Evolutionary conservation across 2,329 filamentous ascomycete species (phyloP), one percentile per base, ranked within the genome.

Genomic region (Metarhizium album): DNA sequence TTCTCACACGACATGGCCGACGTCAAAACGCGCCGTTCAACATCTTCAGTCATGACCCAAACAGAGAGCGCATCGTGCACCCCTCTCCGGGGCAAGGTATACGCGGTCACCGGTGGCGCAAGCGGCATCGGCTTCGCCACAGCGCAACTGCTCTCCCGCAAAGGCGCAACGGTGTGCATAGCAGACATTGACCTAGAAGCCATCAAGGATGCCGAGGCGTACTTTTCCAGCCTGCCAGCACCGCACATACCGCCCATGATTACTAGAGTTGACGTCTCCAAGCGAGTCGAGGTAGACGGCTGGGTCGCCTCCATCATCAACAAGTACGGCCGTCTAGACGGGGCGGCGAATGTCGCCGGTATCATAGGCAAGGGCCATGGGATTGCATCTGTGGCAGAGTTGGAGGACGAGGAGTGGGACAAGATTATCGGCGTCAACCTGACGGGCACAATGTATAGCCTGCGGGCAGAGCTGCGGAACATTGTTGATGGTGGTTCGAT

Each of bases 401-500:
- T 73, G 24, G 67, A 71, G 16, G 72, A 74, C 51, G 65, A 66
- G 29, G 70, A 73, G 52, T 75, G 72, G 72, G 59, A 73, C 47
- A 67, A 62, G 48, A 72, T 72, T 45, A 70, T 76, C 18, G 64
- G 62, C 4, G 66, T 75, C 47, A 75, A 75, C 53, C 60, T 75
- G 46, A 74, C 71, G 2, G 72, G 73, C 2, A 69, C 66, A 42
- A 74, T 75, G 71, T 73, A 74, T 58, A 74, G 72, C 55, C 54
- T 75, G 55, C 65, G 72, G 35, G 70, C 70, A 8, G 59, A 71
- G 59, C 63, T 74, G 42, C 60, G 60, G 37, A 68, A 69, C 40
- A 70, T 80, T 46, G 66, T 67, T 2, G 65, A 72, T n/a, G 71
- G 73, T 1, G 76, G 76, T 1, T 78, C 76, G 54, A 80, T 82